These are phyloP conservation scores for Plantago lanceolata DNA, from an alignment of 305 asterid genomes.

Conservation along the genomic window DNA sequence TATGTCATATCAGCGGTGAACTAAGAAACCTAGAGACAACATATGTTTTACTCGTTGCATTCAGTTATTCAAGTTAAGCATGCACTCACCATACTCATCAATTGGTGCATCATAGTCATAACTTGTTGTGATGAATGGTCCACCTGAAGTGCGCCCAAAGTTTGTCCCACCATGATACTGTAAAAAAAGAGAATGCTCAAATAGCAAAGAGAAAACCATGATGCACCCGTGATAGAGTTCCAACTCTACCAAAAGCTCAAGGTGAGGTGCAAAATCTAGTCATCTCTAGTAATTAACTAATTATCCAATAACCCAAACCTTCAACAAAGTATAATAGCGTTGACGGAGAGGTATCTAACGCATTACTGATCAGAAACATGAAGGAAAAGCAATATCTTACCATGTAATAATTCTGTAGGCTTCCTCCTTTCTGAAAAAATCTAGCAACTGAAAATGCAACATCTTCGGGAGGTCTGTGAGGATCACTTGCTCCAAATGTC, in stretches of 20 bases:
- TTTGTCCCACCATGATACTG: constrained; percentile 98
- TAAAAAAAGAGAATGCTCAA: constrained; percentile 25
- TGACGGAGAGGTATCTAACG: no score
- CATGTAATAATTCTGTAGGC: constrained; percentile 90
- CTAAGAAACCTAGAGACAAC: constrained; percentile 20
- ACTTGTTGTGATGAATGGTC: constrained; percentile 94
- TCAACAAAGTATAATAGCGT: no score
- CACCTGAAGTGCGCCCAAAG: constrained; percentile 97
- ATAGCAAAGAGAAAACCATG: constrained; percentile 17
- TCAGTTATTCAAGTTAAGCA: constrained; percentile 14
- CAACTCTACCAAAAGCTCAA: background rate
- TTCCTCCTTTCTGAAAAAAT: constrained; percentile 94
- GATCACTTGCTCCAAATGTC: constrained; percentile 88
- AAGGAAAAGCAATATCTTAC: constrained; percentile 30
- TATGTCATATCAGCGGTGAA: constrained; percentile 25
- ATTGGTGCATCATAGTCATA: constrained; percentile 94
- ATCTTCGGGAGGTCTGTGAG: constrained; percentile 92
- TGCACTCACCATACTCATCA: constrained; percentile 75
- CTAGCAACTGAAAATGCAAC: constrained; percentile 88
- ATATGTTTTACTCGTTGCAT: constrained; percentile 18
- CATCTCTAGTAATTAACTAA: no score
- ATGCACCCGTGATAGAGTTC: constrained; percentile 7
- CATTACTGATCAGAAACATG: constrained; percentile 11
- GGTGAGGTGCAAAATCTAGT: no score
- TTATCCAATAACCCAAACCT: no score